Base-by-base conservation (phyloP, 2,329 filamentous ascomycete genomes). In the Coniochaeta ligniaria region DNA sequence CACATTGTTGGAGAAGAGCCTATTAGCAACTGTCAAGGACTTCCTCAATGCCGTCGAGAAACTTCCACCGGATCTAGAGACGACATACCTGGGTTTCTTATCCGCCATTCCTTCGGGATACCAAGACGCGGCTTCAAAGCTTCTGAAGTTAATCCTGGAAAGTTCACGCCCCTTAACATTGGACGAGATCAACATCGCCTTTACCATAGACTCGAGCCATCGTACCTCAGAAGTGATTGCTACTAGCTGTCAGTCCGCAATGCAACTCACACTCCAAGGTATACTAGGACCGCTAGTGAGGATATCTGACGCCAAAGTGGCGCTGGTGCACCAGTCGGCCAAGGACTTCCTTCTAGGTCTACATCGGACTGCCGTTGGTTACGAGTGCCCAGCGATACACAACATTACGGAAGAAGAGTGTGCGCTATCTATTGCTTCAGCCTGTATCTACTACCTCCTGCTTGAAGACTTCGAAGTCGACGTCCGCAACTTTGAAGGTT, bases 261-360 rank as follows among this genome's bases (percentile, higher is more conserved):
- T 75, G 24, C 57, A 59, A 5, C 63, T 63, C 58, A 73, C 68
- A 8, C 61, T 75, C n/a, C 69, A 72, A 57, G 63, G 61, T 3
- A 64, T 73, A 7, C 63, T 75, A 9, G 70, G 73, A 28, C 67
- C 72, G 7, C 64, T 75, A 12, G 62, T 75, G 6, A 63, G 73
- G 43, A 67, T 74, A 8, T 71, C 64, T 31, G 68, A 69, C 16
- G 65, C 63, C 8, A 68, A 65, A 54, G 69, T 76, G 24, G 69
- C 69, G 59, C 64, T 76, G 4, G 69, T 76, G 22, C 73, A 75
- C 63, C 69, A 73, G 57, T 72, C 72, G 16, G 68, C 66, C 3
- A 75, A 74, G 65, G 72, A 75, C 7, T 75, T 71, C 61, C 63
- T 74, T 31, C 9, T 68, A 17, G 38, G 59, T 9, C n/a, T 68